Evolutionary conservation across 139 green algal species (phyloP).

Genomic region (Chlamydomonas incerta): DNA sequence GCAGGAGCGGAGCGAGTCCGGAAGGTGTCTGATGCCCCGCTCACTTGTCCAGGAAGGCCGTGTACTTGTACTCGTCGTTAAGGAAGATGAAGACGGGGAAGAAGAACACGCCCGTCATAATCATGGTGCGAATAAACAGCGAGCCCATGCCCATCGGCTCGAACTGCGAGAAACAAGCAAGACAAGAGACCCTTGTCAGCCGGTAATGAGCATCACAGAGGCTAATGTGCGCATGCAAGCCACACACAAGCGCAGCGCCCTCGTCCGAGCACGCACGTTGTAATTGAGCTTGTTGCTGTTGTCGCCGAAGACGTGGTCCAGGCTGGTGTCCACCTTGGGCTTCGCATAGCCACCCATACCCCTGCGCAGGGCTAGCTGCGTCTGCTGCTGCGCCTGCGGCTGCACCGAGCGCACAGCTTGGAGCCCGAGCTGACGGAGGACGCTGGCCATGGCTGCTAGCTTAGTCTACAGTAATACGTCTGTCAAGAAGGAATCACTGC

Average conservation of each 20-base stretch:
- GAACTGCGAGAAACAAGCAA: constrained; percentile 10
- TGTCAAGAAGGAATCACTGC: too few species aligned
- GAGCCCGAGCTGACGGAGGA: constrained; percentile 14
- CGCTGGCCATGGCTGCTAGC: constrained; percentile 1
- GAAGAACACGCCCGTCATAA: constrained; percentile 36
- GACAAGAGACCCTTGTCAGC: background rate
- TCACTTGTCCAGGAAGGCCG: constrained; percentile 35
- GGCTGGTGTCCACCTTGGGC: constrained; percentile 44
- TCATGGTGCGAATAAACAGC: constrained; percentile 7
- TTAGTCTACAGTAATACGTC: background rate
- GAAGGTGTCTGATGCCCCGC: background rate
- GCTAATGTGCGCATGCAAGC: background rate
- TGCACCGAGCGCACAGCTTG: constrained; percentile 13
- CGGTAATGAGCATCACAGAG: background rate
- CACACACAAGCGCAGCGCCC: background rate
- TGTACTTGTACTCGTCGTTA: constrained; percentile 38
- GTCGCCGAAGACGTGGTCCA: constrained; percentile 47
- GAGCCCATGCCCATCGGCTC: constrained; percentile 37
- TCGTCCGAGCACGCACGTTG: constrained; percentile 12
- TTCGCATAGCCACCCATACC: constrained; percentile 31
- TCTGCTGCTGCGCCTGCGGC: background rate
- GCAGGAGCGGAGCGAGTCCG: background rate
- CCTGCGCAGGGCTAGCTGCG: background rate
- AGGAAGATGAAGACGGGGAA: constrained; percentile 38
- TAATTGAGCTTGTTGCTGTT: constrained; percentile 47